These are phyloP conservation scores for Erysiphe pulchra DNA, from an alignment of 2,329 filamentous ascomycete genomes.

Conservation along the genomic window DNA sequence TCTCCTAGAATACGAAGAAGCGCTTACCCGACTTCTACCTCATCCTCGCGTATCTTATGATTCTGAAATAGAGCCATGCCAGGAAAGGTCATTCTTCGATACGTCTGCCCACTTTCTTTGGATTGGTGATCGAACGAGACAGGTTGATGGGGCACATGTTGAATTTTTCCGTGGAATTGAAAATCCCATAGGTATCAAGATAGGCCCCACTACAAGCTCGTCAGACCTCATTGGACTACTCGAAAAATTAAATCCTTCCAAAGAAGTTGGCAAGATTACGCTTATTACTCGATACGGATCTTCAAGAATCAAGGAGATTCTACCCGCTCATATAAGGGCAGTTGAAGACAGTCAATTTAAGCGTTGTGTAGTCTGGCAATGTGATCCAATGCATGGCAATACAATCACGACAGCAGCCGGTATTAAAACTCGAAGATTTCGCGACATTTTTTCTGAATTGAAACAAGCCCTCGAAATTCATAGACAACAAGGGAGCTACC, in stretches of 20 bases:
- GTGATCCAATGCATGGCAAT: conserved; percentile 94
- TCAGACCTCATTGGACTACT: conserved; percentile 57
- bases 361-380: conserved; percentile 69
- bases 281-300: conserved; percentile 90
- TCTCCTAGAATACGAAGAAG: conserved; percentile 81
- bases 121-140: conserved; percentile 25
- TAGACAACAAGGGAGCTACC: conserved; percentile 55
- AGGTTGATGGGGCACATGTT: conserved; percentile 79
- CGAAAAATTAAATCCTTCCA: conserved; percentile 56
- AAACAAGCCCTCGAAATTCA: conserved; percentile 66
- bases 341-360: conserved; percentile 54
- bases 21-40: conserved; percentile 51
- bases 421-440: conserved; percentile 82
- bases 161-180: conserved; percentile 93
- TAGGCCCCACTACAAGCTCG: conserved; percentile 61
- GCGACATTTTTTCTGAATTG: conserved; percentile 71
- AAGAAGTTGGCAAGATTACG: conserved; percentile 78
- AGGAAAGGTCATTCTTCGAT: conserved; percentile 47
- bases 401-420: conserved; percentile 42
- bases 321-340: conserved; percentile 68
- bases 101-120: conserved; percentile 15
- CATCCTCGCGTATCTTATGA: conserved; percentile 21
- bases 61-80: conserved; percentile 3
- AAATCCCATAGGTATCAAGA: conserved; percentile 91
- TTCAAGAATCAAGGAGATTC: conserved; percentile 42